Conservation (phyloP, 2,329 filamentous ascomycete genomes). For the Westerdykella sp. region DNA sequence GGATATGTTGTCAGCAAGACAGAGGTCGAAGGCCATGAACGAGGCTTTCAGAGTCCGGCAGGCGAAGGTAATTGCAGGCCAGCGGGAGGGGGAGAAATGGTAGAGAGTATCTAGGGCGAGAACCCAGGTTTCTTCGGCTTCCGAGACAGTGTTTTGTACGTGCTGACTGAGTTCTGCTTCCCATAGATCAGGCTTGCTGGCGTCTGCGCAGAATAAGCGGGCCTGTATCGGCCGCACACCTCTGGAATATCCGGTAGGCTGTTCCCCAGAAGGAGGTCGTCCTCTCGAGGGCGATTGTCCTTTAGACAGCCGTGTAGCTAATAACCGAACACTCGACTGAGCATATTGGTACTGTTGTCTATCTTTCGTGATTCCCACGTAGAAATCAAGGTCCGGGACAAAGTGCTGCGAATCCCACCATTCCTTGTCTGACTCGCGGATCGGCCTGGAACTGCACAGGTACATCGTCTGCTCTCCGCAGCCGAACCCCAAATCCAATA, state of each 20-base stretch:
- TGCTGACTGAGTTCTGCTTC: constrained; percentile 15
- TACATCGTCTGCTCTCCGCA: constrained; percentile 54
- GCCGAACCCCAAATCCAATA: constrained; percentile 54
- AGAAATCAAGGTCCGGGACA: constrained; percentile 22
- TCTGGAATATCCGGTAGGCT: too few species aligned
- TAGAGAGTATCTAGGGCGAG: constrained; percentile 53
- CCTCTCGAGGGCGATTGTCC: too few species aligned
- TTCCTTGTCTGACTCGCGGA: constrained; percentile 9
- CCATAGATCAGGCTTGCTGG: constrained; percentile 45
- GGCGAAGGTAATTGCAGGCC: constrained; percentile 42
- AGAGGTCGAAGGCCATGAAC: constrained; percentile 52
- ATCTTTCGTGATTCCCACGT: constrained; percentile 51
- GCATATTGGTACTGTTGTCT: constrained; percentile 40
- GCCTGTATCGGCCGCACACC: too few species aligned
- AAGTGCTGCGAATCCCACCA: constrained; percentile 12
- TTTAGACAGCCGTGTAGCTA: background rate
- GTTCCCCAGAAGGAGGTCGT: too few species aligned
- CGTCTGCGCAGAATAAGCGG: constrained; percentile 46
- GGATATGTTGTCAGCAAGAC: constrained; percentile 29
- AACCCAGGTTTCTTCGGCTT: constrained; percentile 42
- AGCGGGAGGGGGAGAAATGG: constrained; percentile 51
- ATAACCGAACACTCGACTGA: constrained; percentile 8
- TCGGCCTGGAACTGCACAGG: constrained; percentile 25
- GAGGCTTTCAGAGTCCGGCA: constrained; percentile 41
- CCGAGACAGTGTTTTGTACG: constrained; percentile 1